Conservation (phyloP, 495 filamentous ascomycete species). For the Talaromyces trachyspermus region DNA sequence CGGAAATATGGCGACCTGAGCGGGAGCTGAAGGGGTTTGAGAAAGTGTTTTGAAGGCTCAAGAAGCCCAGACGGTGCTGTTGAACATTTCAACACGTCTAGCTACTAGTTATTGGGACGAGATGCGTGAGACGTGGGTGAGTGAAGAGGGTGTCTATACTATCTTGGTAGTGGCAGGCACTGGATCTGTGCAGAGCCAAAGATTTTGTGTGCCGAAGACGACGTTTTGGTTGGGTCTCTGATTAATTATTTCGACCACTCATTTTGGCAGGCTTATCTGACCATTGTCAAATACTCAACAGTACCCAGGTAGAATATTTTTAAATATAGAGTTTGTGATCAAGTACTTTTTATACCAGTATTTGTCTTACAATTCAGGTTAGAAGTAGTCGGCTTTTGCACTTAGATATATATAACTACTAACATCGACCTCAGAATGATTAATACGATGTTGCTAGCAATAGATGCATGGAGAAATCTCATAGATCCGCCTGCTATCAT, state of each 20-base stretch:
- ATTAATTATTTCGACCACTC: background rate
- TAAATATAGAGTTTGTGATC: background rate
- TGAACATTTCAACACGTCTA: background rate
- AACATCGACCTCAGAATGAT: background rate
- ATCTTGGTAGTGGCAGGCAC: background rate
- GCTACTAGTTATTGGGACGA: constrained; percentile 2
- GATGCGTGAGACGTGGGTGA: background rate
- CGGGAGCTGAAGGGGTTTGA: constrained; percentile 20
- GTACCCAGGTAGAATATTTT: background rate
- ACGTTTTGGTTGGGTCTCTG: background rate
- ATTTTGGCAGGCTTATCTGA: too few species aligned
- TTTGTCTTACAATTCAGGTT: background rate
- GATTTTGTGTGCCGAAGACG: background rate
- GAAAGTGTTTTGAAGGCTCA: constrained; percentile 8
- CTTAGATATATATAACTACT: background rate
- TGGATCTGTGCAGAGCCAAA: background rate
- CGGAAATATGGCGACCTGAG: constrained; percentile 10
- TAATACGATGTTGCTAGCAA: background rate
- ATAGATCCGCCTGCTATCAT: too few species aligned
- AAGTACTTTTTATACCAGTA: background rate
- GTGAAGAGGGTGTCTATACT: background rate
- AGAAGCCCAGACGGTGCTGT: background rate
- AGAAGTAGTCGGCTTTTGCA: background rate
- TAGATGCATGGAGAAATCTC: background rate
- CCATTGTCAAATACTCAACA: too few species aligned